A percentile compares a stretch with the other conserved stretches of the same genome.
Evolutionary conservation across 495 filamentous ascomycete genomes (phyloP).

Genomic region (Xylaria bambusicola): DNA sequence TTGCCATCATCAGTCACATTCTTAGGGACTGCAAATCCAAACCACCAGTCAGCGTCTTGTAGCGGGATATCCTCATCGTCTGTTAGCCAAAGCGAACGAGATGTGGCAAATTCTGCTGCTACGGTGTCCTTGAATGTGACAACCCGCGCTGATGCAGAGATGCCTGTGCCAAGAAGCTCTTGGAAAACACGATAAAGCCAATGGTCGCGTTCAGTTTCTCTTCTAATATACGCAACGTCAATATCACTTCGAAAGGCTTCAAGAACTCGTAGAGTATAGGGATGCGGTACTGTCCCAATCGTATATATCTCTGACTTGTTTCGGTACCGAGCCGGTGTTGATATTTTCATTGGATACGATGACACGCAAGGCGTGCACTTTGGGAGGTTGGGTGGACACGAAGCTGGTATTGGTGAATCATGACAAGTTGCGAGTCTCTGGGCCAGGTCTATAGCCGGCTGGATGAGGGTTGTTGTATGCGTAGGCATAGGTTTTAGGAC

Average conservation of each 20-base stretch:
- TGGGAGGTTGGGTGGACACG: constrained; percentile 82
- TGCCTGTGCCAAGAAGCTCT: constrained; percentile 60
- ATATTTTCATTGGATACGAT: constrained; percentile 56
- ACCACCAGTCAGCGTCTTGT: constrained; percentile 79
- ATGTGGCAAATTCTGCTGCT: constrained; percentile 59
- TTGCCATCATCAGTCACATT: constrained; percentile 53
- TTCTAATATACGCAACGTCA: constrained; percentile 68
- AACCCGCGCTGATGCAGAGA: constrained; percentile 63
- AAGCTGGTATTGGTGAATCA: constrained; percentile 64
- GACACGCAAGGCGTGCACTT: constrained; percentile 74
- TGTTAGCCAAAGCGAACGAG: constrained; percentile 76
- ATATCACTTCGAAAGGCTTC: constrained; percentile 51
- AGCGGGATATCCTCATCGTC: constrained; percentile 63
- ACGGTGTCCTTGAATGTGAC: constrained; percentile 80
- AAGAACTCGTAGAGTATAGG: constrained; percentile 75
- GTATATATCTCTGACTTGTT: constrained; percentile 70
- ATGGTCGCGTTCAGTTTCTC: constrained; percentile 73
- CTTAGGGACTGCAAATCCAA: constrained; percentile 79
- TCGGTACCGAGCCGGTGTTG: constrained; percentile 57
- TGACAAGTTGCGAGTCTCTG: constrained; percentile 72
- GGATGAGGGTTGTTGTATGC: constrained; percentile 69
- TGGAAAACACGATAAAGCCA: constrained; percentile 79
- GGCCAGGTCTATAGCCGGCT: constrained; percentile 70
- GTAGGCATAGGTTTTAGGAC: constrained; percentile 76
- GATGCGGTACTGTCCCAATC: constrained; percentile 86